Percentiles rank a stretch among this genome's conserved stretches.
Conservation (phyloP, 2,329 filamentous ascomycete genomes). For the Aspergillus udagawae region DNA sequence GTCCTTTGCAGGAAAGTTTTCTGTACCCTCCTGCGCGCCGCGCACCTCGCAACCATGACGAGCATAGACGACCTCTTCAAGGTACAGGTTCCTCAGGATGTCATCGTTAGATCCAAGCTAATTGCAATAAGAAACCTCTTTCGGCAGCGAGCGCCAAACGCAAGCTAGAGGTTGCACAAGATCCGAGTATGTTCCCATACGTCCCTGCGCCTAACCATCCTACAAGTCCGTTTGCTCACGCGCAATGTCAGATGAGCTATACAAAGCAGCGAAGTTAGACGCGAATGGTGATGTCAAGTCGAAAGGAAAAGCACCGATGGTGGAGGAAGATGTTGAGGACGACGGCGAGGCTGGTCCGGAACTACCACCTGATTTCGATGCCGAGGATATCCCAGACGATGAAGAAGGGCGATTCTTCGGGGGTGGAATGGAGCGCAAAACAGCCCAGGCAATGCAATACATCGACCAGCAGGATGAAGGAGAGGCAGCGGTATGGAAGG, state of each 20-base stretch:
- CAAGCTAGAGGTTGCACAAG: slow-evolving; percentile 54
- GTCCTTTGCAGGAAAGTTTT: slow-evolving; percentile 2
- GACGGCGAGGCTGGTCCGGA: slow-evolving; percentile 51
- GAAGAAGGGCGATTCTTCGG: slow-evolving; percentile 96
- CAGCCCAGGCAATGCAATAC: slow-evolving; percentile 81
- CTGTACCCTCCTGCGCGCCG: background rate
- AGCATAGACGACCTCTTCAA: slow-evolving; percentile 62
- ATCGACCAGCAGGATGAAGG: slow-evolving; percentile 66
- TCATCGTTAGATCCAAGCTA: slow-evolving; percentile 8
- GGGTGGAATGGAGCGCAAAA: slow-evolving; percentile 76
- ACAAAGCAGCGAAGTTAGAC: slow-evolving; percentile 57
- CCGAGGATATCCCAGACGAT: slow-evolving; percentile 64
- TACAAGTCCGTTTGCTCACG: slow-evolving; percentile 12
- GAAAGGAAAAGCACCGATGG: slow-evolving; percentile 42
- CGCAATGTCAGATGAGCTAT: slow-evolving; percentile 45
- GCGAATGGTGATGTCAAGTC: slow-evolving; percentile 48
- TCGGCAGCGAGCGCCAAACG: slow-evolving; percentile 50
- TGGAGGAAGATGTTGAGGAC: slow-evolving; percentile 47
- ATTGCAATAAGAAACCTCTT: slow-evolving; percentile 43
- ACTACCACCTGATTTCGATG: slow-evolving; percentile 53
- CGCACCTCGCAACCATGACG: slow-evolving; percentile 44
- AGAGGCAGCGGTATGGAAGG: slow-evolving; percentile 39
- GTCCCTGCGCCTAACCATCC: background rate
- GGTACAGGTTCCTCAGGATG: slow-evolving; percentile 21
- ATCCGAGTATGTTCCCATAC: slow-evolving; percentile 43